Evolutionary conservation across 768 basidiomycete species (phyloP).

Genomic region (Termitomyces sp.): DNA sequence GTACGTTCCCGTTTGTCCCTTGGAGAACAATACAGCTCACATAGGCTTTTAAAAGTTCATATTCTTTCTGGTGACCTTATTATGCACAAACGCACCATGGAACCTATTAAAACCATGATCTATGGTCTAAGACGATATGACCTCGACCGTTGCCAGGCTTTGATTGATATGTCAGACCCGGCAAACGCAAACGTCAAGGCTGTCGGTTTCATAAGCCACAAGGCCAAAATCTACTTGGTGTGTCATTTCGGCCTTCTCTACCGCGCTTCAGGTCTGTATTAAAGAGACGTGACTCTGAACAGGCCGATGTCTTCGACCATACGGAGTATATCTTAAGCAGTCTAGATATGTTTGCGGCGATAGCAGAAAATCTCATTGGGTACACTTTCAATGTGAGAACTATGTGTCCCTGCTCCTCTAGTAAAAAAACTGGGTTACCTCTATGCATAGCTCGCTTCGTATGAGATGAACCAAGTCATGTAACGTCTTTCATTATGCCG

Average conservation of each 20-base stretch:
- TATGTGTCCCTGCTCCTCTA: not conserved
- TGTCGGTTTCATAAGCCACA: constrained; percentile 63
- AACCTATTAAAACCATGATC: constrained; percentile 65
- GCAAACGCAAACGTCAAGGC: constrained; percentile 32
- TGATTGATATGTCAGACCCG: constrained; percentile 41
- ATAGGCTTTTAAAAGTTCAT: constrained; percentile 44
- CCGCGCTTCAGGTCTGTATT: not conserved
- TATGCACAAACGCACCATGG: constrained; percentile 67
- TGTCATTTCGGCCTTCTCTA: constrained; percentile 11
- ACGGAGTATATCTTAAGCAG: constrained; percentile 67
- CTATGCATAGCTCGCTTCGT: constrained; percentile 51
- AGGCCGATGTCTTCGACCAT: constrained; percentile 76
- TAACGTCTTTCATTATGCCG: constrained; percentile 19
- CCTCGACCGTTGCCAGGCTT: constrained; percentile 57
- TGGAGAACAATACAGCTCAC: not conserved
- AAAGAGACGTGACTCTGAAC: not conserved
- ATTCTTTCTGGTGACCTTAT: constrained; percentile 73
- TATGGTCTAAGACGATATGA: constrained; percentile 69
- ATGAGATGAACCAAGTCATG: constrained; percentile 77
- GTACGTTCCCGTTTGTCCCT: constrained; percentile 32
- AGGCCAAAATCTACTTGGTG: constrained; percentile 64
- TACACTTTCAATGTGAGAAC: constrained; percentile 67
- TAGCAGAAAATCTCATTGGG: constrained; percentile 66
- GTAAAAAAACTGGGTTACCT: not conserved
- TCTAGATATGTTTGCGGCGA: constrained; percentile 68